Evolutionary conservation across 305 asterid species (phyloP).

Genomic region (Solanum hybrid): DNA sequence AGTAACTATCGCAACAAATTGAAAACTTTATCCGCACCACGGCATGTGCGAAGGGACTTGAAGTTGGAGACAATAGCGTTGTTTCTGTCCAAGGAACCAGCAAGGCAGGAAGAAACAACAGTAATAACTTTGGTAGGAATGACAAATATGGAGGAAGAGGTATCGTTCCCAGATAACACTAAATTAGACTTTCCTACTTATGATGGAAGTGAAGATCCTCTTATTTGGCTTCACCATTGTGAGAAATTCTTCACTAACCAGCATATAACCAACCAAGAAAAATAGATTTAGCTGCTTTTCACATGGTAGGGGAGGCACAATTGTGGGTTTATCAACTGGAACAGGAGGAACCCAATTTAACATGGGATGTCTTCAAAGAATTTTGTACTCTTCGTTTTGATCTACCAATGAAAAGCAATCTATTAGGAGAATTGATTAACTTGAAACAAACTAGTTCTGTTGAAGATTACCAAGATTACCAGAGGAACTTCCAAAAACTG

Average conservation of each 20-base stretch:
- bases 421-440: neutral
- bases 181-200: neutral
- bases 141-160: neutral
- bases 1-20: neutral
- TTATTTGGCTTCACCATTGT: neutral
- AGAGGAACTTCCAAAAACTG: neutral
- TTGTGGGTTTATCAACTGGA: neutral
- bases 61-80: neutral
- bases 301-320: neutral
- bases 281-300: neutral
- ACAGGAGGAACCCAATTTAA: neutral
- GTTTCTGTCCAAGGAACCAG: neutral
- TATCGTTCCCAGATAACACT: neutral
- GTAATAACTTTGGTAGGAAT: neutral
- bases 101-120: neutral
- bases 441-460: neutral
- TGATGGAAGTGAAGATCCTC: neutral
- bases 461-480: neutral
- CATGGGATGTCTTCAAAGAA: neutral
- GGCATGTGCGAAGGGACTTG: neutral
- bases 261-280: neutral
- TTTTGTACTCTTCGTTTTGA: neutral
- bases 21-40: neutral
- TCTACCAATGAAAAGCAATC: neutral
- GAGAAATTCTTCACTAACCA: neutral